Evolutionary conservation across 345 rosid species (phyloP).

Genomic region (Pistacia vera): DNA sequence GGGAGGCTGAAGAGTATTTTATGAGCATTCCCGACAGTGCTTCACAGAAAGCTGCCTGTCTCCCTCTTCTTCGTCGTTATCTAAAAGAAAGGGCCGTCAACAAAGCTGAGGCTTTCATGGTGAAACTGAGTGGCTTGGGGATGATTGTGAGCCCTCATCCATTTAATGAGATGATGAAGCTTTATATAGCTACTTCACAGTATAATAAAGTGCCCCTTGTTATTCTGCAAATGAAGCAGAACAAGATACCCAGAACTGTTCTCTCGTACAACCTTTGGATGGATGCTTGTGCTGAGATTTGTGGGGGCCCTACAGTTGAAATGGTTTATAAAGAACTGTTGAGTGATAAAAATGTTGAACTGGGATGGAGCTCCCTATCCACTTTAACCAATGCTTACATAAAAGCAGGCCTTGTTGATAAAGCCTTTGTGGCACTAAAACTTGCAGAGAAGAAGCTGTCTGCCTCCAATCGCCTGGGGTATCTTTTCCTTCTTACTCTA

Average conservation of each 20-base stretch:
- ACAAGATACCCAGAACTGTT: constrained; percentile 50
- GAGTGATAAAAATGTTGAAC: constrained; percentile 43
- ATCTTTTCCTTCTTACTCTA: constrained; percentile 50
- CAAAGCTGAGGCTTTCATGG: constrained; percentile 60
- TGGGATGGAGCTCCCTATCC: constrained; percentile 64
- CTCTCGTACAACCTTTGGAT: constrained; percentile 74
- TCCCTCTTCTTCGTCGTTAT: constrained; percentile 54
- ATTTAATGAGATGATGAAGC: constrained; percentile 73
- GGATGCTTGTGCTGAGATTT: constrained; percentile 38
- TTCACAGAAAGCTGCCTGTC: constrained; percentile 42
- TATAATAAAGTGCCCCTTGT: constrained; percentile 51
- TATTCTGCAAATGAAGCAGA: constrained; percentile 51
- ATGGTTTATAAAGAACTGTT: constrained; percentile 51
- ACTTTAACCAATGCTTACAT: constrained; percentile 54
- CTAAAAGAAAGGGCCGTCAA: constrained; percentile 38
- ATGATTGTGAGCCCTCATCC: constrained; percentile 54
- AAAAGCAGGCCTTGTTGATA: constrained; percentile 42
- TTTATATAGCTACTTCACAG: constrained; percentile 41
- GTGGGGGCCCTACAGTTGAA: constrained; percentile 38
- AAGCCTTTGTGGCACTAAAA: constrained; percentile 44
- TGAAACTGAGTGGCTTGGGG: constrained; percentile 44
- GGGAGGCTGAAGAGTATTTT: constrained; percentile 52
- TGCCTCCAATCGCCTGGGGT: constrained; percentile 39
- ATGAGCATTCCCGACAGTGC: constrained; percentile 24
- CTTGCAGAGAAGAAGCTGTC: constrained; percentile 55